Percentiles rank a stretch among this genome's conserved stretches.
phyloP scores from a whole-genome alignment of 306 rosid species.

The Dalbergia oliveri region DNA sequence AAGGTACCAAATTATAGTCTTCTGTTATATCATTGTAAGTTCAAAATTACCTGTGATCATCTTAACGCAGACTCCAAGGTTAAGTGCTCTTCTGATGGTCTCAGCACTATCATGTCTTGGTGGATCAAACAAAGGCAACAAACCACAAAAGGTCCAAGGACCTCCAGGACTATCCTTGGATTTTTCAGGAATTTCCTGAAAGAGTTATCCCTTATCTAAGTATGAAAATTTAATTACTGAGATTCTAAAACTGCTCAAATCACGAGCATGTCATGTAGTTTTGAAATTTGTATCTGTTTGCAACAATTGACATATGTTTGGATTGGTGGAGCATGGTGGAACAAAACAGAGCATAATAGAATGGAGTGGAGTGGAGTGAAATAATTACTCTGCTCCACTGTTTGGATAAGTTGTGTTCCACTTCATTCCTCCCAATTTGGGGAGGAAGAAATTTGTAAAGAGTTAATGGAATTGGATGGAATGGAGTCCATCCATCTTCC shows the following conservation, averaged over 20 bases:
- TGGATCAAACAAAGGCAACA: conserved; percentile 92
- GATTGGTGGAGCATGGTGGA: too few relatives aligned
- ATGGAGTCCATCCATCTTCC: too few relatives aligned
- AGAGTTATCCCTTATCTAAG: conserved; percentile 36
- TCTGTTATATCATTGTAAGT: conserved; percentile 22
- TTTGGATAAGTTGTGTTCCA: too few relatives aligned
- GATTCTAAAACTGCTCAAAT: conserved; percentile 33
- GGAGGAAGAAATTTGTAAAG: too few relatives aligned
- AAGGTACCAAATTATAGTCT: not conserved
- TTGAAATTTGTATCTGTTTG: conserved; percentile 30
- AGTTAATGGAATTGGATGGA: too few relatives aligned
- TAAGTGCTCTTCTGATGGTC: conserved; percentile 87
- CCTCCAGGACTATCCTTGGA: conserved; percentile 79
- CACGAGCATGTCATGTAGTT: conserved; percentile 17
- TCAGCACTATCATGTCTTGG: conserved; percentile 95
- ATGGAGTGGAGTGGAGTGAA: too few relatives aligned
- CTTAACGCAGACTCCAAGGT: conserved; percentile 89
- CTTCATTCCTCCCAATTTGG: too few relatives aligned
- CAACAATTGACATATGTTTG: not conserved
- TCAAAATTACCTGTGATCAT: conserved; percentile 82
- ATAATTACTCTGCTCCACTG: too few relatives aligned
- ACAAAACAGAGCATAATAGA: too few relatives aligned
- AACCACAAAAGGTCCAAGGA: conserved; percentile 86
- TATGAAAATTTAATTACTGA: conserved; percentile 20
- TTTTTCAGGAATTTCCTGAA: conserved; percentile 81